Conservation (phyloP, 2,329 filamentous ascomycete species). For the Fusarium setosum region DNA sequence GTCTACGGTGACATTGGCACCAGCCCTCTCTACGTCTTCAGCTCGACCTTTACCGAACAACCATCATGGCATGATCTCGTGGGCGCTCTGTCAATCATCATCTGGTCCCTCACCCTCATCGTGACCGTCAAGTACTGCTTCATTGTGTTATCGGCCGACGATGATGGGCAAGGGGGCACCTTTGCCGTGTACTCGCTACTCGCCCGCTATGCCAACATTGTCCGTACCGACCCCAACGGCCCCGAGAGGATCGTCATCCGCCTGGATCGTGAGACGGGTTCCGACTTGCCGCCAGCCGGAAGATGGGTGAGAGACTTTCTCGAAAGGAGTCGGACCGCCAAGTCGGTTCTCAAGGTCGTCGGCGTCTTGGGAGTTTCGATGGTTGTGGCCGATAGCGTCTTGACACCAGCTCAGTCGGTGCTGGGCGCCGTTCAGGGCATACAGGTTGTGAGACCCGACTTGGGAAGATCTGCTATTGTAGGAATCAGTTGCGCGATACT, state of each 20-base stretch:
- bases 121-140: constrained; percentile 77
- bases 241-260: constrained; percentile 62
- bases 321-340: constrained; percentile 65
- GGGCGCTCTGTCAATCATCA: constrained; percentile 74
- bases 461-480: constrained; percentile 68
- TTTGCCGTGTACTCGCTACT: constrained; percentile 75
- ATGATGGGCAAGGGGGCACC: constrained; percentile 78
- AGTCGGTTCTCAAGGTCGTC: constrained; percentile 67
- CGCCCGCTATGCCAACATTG: constrained; percentile 69
- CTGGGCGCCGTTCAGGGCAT: constrained; percentile 76
- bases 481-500: constrained; percentile 74
- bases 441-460: constrained; percentile 66
- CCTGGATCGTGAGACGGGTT: constrained; percentile 68
- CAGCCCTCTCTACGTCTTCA: constrained; percentile 77
- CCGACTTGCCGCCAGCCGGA: constrained; percentile 64
- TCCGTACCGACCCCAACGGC: constrained; percentile 65
- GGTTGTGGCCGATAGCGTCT: constrained; percentile 74
- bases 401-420: constrained; percentile 77
- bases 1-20: constrained; percentile 78
- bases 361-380: constrained; percentile 75
- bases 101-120: constrained; percentile 77
- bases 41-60: constrained; percentile 70
- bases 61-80: constrained; percentile 70
- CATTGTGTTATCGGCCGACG: constrained; percentile 73
- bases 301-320: constrained; percentile 65